A percentile compares a stretch with the other conserved stretches of the same genome.
Evolutionary conservation across 1,284 basidiomycete species (phyloP).

Genomic region (Inonotus obliquus): DNA sequence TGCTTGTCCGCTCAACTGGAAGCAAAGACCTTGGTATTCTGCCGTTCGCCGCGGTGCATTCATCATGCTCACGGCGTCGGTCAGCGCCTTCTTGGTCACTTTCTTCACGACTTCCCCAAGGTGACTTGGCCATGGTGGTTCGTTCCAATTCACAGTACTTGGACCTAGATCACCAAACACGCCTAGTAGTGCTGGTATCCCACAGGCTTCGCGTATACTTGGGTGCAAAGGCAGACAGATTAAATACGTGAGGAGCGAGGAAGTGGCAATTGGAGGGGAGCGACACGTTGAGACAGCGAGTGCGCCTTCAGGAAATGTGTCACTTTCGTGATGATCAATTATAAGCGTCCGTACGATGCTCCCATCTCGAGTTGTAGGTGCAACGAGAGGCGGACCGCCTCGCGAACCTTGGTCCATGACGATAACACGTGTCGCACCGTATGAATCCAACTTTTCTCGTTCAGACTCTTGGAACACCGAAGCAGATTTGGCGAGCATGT

Average conservation of each 20-base stretch:
- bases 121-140: slow-evolving; percentile 22
- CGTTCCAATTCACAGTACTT: slow-evolving; percentile 25
- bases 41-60: slow-evolving; percentile 26
- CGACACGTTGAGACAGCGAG: slow-evolving; percentile 26
- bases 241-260: slow-evolving; percentile 28
- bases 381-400: slow-evolving; percentile 24
- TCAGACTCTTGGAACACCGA: slow-evolving; percentile 27
- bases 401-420: slow-evolving; percentile 31
- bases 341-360: slow-evolving; percentile 25
- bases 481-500: slow-evolving; percentile 29
- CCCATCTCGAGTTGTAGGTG: slow-evolving; percentile 1
- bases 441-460: slow-evolving; percentile 22
- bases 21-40: slow-evolving; percentile 16
- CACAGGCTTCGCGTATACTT: slow-evolving; percentile 23
- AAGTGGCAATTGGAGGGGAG: slow-evolving; percentile 28
- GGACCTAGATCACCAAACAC: slow-evolving; percentile 31
- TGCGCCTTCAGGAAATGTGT: slow-evolving; percentile 27
- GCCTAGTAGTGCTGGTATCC: slow-evolving; percentile 26
- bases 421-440: slow-evolving; percentile 25
- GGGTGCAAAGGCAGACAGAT: slow-evolving; percentile 25
- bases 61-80: slow-evolving; percentile 28
- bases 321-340: slow-evolving; percentile 31
- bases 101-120: slow-evolving; percentile 28
- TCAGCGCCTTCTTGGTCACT: slow-evolving; percentile 29
- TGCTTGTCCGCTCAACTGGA: slow-evolving; percentile 8